phyloP scores from a whole-genome alignment of 2,329 filamentous ascomycete genomes.

The Periconia sp. region DNA sequence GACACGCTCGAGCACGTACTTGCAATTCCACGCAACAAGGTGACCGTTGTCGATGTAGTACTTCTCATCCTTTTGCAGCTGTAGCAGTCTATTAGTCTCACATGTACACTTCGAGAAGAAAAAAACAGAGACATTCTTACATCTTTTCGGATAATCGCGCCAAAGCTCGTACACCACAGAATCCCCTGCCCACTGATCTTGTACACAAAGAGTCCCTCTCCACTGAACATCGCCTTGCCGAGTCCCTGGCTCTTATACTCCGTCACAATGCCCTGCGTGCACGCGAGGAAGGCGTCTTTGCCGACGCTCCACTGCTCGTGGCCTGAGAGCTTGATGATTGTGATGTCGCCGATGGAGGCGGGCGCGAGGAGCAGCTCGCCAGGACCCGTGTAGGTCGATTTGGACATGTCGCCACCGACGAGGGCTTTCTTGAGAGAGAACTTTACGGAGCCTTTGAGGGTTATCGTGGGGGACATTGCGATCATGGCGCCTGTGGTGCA shows the following conservation, averaged over 20 bases:
- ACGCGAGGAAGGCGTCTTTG: constrained; percentile 83
- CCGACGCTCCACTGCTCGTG: constrained; percentile 82
- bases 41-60: constrained; percentile 95
- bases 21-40: constrained; percentile 94
- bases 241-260: constrained; percentile 87
- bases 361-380: constrained; percentile 90
- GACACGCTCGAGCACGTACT: constrained; percentile 89
- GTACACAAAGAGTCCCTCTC: constrained; percentile 90
- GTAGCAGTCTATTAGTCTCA: constrained; percentile 4
- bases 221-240: constrained; percentile 90
- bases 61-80: constrained; percentile 71
- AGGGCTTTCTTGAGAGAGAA: constrained; percentile 94
- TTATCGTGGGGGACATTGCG: constrained; percentile 89
- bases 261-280: constrained; percentile 84
- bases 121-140: constrained; percentile 60
- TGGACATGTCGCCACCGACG: constrained; percentile 76
- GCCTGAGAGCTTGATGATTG: constrained; percentile 75
- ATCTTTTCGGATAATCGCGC: constrained; percentile 93
- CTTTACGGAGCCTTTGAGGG: constrained; percentile 80
- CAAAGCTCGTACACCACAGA: constrained; percentile 90
- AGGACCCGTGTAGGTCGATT: constrained; percentile 84
- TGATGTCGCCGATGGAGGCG: constrained; percentile 80
- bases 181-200: constrained; percentile 82
- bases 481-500: constrained; percentile 76
- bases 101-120: background rate